Evolutionary conservation across 2,329 filamentous ascomycete genomes (phyloP).

Genomic region (Phialophora tarda): DNA sequence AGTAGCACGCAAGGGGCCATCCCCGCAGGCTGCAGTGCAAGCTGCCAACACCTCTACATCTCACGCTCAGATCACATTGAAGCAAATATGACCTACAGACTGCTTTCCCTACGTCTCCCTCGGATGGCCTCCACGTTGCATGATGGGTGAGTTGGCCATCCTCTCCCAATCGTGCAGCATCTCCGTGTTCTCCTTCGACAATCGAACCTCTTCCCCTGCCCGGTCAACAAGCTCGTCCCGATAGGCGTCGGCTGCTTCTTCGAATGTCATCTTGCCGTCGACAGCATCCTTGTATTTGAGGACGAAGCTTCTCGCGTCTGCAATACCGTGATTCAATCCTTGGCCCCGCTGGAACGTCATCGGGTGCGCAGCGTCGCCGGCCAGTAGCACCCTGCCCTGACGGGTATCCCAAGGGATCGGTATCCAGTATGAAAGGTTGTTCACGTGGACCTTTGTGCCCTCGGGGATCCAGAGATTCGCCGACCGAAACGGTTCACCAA

Average conservation of each 20-base stretch:
- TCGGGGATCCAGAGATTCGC: conserved; percentile 41
- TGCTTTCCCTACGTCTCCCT: conserved; percentile 1
- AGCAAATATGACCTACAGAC: not conserved
- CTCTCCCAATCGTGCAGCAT: conserved; percentile 54
- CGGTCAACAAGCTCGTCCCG: conserved; percentile 50
- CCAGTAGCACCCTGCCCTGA: conserved; percentile 42
- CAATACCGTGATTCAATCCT: conserved; percentile 41
- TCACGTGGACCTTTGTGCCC: conserved; percentile 36
- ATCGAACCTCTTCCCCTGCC: conserved; percentile 52
- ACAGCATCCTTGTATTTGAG: conserved; percentile 37
- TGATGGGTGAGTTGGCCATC: conserved; percentile 34
- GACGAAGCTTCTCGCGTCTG: conserved; percentile 47
- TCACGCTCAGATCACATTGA: not conserved
- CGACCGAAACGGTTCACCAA: conserved; percentile 40
- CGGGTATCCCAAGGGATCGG: conserved; percentile 43
- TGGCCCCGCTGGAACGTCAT: conserved; percentile 43
- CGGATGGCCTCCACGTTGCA: conserved; percentile 30
- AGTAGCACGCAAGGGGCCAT: not conserved
- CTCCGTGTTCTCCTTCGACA: conserved; percentile 52
- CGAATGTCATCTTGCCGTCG: conserved; percentile 27
- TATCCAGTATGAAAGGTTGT: conserved; percentile 40
- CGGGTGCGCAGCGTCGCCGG: conserved; percentile 45
- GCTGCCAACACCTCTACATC: not conserved
- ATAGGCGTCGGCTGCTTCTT: conserved; percentile 39
- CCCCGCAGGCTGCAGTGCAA: no score